Evolutionary conservation across 257 asterid genomes (phyloP), one percentile per base, ranked within the genome.

Genomic region (Voacanga thouarsii): DNA sequence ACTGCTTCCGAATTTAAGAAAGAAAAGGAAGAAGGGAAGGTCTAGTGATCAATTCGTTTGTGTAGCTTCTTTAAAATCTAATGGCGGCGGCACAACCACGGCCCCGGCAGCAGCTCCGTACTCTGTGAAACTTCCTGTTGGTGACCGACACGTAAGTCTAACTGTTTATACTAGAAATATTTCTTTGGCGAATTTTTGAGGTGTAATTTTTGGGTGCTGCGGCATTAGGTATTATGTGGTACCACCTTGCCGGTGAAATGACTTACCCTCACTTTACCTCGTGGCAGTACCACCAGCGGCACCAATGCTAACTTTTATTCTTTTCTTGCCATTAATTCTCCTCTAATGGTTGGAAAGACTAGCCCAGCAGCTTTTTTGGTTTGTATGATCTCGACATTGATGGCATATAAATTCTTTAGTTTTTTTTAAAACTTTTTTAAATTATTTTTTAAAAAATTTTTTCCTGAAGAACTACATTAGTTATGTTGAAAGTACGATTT

Each of bases 81-180:
- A 6, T 18, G 73, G 73, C 16, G 33, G 73, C 53, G 73, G 26
- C 73, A 39, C 44, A 43, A 28, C 30, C 7, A 12, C 33, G 3
- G 53, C 14, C 21, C 3, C 63, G 77, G 47, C 76, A 39, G 49
- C 79, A 24, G 89, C 89, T 67, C 96, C 97, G 11, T 82, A 73
- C 71, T 89, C 97, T n/a, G 72, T 94, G 65, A 92, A 78, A 85
- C 90, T 93, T 73, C 97, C 97, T 5, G 88, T 91, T 45, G 97
- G 97, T 8, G 90, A 91, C 81, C 88, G 97, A 53, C 86, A 91
- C 85, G 97, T 92, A 64, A 87, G 96, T 78, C 12, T 50, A 66
- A 61, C 41, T 51, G 26, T 50, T 33, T 24, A 39, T 60, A 10
- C 6, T 28, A 18, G 41, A 33, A 11, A 9, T 23, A 12, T 16